These are phyloP conservation scores for Globisporangium parvum DNA, from an alignment of 352 stramenopile species.

Conservation along the genomic window DNA sequence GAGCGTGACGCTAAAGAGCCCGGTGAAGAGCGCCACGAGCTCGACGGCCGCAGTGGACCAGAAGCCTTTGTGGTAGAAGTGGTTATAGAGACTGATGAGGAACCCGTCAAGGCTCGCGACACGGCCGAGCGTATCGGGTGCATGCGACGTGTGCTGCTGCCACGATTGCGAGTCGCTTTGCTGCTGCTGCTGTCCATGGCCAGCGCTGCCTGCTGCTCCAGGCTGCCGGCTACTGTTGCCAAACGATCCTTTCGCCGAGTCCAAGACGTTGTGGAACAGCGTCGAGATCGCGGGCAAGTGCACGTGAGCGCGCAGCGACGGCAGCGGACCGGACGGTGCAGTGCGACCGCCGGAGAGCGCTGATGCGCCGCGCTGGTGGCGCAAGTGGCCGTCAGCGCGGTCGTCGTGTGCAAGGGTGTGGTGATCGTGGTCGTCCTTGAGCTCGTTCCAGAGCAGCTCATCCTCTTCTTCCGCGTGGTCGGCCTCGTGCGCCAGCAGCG, in stretches of 20 bases:
- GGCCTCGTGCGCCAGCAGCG: slow-evolving; percentile 30
- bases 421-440: slow-evolving; percentile 40
- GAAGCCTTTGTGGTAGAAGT: slow-evolving; percentile 93
- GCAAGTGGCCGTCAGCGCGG: not conserved
- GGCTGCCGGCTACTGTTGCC: slow-evolving; percentile 2
- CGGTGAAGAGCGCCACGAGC: slow-evolving; percentile 88
- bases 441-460: slow-evolving; percentile 77
- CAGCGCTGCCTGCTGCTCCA: not conserved
- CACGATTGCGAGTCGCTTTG: not conserved
- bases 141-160: slow-evolving; percentile 28
- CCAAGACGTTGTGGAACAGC: slow-evolving; percentile 61
- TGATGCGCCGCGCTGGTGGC: not conserved
- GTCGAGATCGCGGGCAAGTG: slow-evolving; percentile 76
- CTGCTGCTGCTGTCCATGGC: slow-evolving; percentile 8
- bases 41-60: slow-evolving; percentile 86
- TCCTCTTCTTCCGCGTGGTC: slow-evolving; percentile 49
- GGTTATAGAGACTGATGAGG: slow-evolving; percentile 92
- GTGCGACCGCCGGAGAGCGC: not conserved
- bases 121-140: slow-evolving; percentile 57
- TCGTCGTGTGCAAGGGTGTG: slow-evolving; percentile 8
- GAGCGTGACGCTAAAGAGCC: slow-evolving; percentile 94
- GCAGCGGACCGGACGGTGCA: slow-evolving; percentile 21
- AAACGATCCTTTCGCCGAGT: slow-evolving; percentile 43
- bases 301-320: slow-evolving; percentile 59
- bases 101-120: slow-evolving; percentile 89